These are phyloP conservation scores for Colletotrichum sp. DNA, from an alignment of 2,329 filamentous ascomycete species.

Conservation along the genomic window DNA sequence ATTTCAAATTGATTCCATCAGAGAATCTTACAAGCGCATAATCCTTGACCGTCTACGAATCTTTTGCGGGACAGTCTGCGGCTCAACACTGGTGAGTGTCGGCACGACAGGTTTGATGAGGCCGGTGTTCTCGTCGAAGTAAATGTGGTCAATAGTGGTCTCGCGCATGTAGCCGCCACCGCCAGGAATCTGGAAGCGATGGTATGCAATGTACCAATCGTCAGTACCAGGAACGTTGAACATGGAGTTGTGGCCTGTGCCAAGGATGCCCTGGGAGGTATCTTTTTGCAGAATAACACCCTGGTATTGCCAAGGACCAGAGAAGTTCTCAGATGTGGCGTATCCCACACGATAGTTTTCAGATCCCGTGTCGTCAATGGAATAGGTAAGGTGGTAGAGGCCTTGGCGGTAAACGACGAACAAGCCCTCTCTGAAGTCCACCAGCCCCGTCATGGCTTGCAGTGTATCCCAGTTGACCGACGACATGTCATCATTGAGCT, in stretches of 20 bases:
- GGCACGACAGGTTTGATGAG: conserved; percentile 42
- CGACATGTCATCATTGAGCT: conserved; percentile 50
- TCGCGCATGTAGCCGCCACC: conserved; percentile 49
- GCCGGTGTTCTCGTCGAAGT: conserved; percentile 40
- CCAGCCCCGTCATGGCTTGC: conserved; percentile 37
- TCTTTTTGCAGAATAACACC: conserved; percentile 50
- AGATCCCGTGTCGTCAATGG: conserved; percentile 50
- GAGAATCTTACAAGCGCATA: neutral
- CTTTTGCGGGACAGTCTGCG: conserved; percentile 15
- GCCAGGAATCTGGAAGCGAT: conserved; percentile 49
- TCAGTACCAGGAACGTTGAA: conserved; percentile 51
- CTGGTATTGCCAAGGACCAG: conserved; percentile 49
- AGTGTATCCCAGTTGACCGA: conserved; percentile 44
- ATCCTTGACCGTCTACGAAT: neutral
- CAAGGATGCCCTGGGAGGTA: conserved; percentile 43
- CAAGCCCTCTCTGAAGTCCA: conserved; percentile 45
- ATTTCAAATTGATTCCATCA: neutral
- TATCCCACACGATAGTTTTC: conserved; percentile 53
- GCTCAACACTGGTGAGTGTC: conserved; percentile 36
- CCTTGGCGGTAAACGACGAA: conserved; percentile 51
- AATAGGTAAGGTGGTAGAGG: conserved; percentile 53
- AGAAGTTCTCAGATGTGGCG: conserved; percentile 40
- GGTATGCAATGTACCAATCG: conserved; percentile 56
- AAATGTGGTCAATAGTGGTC: conserved; percentile 45
- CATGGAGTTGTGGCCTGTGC: conserved; percentile 50